Conservation (phyloP, 441 rosid species). For the Viola pubescens region DNA sequence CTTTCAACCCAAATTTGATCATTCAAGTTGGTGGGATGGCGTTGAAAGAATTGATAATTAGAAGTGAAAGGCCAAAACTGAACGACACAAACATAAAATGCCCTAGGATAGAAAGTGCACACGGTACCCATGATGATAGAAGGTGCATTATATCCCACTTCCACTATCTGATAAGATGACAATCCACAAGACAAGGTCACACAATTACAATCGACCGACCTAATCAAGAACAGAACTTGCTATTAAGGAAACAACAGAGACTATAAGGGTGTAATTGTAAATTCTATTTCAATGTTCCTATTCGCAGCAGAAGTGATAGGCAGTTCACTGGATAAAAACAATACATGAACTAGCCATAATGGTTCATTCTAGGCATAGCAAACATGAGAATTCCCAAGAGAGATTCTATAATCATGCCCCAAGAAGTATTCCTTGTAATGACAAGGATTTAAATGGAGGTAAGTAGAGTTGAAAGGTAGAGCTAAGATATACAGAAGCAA, state of each 20-base stretch:
- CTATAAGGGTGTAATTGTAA: background rate
- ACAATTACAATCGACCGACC: no score
- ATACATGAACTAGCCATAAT: slow-evolving; percentile 21
- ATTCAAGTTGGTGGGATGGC: no score
- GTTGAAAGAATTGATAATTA: no score
- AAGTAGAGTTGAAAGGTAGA: background rate
- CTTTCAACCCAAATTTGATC: no score
- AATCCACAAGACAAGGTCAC: no score
- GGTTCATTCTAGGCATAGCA: slow-evolving; percentile 6
- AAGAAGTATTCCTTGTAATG: background rate
- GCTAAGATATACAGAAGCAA: background rate
- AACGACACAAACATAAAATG: no score
- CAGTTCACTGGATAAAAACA: slow-evolving; percentile 13
- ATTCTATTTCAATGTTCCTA: background rate
- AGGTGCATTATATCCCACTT: no score
- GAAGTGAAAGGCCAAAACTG: no score
- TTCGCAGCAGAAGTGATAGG: background rate
- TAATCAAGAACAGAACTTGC: background rate
- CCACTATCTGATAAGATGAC: no score
- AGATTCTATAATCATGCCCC: no score
- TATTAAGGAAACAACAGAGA: background rate
- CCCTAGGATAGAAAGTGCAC: no score
- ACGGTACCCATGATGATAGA: no score
- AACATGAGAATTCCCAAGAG: slow-evolving; percentile 5
- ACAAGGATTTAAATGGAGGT: background rate